These are phyloP conservation scores for Phytophthora palmivora DNA, from an alignment of 352 stramenopile species.

Conservation along the genomic window DNA sequence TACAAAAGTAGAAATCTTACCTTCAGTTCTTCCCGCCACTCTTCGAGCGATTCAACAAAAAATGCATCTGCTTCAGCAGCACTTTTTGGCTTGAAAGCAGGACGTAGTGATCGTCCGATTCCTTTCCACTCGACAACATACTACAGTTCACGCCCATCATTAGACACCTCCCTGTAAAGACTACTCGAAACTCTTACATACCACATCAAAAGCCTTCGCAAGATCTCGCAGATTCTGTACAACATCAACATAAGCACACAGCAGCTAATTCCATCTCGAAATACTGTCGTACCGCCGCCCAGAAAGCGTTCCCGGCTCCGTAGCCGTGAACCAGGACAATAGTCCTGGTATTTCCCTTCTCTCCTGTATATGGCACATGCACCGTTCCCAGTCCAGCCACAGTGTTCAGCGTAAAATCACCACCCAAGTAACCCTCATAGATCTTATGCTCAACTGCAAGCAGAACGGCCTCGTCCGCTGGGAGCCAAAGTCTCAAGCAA, in stretches of 20 bases:
- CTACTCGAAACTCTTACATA: slow-evolving; percentile 11
- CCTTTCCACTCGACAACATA: slow-evolving; percentile 82
- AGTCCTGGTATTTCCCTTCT: slow-evolving; percentile 30
- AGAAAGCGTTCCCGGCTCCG: slow-evolving; percentile 74
- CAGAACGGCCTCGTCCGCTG: slow-evolving; percentile 45
- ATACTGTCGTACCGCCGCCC: slow-evolving; percentile 51
- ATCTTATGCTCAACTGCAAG: slow-evolving; percentile 59
- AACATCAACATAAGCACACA: neutral
- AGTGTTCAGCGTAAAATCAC: slow-evolving; percentile 44
- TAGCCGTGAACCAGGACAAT: slow-evolving; percentile 77
- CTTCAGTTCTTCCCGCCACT: slow-evolving; percentile 63
- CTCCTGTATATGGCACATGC: slow-evolving; percentile 67
- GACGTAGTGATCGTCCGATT: slow-evolving; percentile 65
- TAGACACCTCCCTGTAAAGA: neutral
- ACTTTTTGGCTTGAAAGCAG: slow-evolving; percentile 55
- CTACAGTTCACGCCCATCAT: slow-evolving; percentile 39
- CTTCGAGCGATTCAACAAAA: slow-evolving; percentile 74
- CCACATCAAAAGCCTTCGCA: slow-evolving; percentile 70
- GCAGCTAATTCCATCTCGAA: neutral
- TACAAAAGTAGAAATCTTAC: slow-evolving; percentile 14
- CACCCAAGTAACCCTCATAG: slow-evolving; percentile 57
- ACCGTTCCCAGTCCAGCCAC: slow-evolving; percentile 71
- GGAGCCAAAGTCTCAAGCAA: slow-evolving; percentile 50
- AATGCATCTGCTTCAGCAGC: slow-evolving; percentile 66
- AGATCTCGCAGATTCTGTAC: slow-evolving; percentile 63